Evolutionary conservation across 768 basidiomycete genomes (phyloP).

Genomic region (Termitomyces sp.): DNA sequence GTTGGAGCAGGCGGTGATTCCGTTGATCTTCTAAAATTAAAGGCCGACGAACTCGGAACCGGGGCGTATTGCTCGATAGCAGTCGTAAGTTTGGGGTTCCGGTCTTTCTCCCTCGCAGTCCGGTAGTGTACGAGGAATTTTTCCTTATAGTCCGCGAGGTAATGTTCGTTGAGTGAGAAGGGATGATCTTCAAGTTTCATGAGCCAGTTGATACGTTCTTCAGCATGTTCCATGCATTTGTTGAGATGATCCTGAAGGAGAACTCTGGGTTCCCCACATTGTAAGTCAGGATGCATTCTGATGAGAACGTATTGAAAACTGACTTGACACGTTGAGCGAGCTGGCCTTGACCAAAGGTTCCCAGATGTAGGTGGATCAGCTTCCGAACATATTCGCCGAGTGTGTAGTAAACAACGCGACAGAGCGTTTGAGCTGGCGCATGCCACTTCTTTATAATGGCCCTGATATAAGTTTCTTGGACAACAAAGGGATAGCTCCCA

Average conservation of each 20-base stretch:
- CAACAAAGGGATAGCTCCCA: constrained; percentile 60
- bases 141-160: constrained; percentile 38
- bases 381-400: constrained; percentile 35
- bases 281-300: not conserved
- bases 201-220: constrained; percentile 42
- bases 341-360: constrained; percentile 46
- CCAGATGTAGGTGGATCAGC: constrained; percentile 50
- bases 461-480: constrained; percentile 49
- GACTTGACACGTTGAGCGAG: constrained; percentile 45
- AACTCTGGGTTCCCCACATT: constrained; percentile 28
- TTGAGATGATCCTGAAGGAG: constrained; percentile 51
- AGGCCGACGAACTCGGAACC: not conserved
- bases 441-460: constrained; percentile 45
- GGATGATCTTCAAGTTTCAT: constrained; percentile 41
- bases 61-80: constrained; percentile 22
- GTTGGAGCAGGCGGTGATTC: constrained; percentile 5
- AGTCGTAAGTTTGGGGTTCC: constrained; percentile 19
- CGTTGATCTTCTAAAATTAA: not conserved
- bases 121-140: constrained; percentile 53
- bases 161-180: constrained; percentile 45
- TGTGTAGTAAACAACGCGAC: constrained; percentile 32
- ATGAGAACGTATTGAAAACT: constrained; percentile 1
- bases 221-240: constrained; percentile 33
- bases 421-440: constrained; percentile 42
- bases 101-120: constrained; percentile 31